A percentile compares a stretch with the other conserved stretches of the same genome.
Evolutionary conservation across 129 eudicot genomes (phyloP).

Genomic region (Cynara cardunculus): DNA sequence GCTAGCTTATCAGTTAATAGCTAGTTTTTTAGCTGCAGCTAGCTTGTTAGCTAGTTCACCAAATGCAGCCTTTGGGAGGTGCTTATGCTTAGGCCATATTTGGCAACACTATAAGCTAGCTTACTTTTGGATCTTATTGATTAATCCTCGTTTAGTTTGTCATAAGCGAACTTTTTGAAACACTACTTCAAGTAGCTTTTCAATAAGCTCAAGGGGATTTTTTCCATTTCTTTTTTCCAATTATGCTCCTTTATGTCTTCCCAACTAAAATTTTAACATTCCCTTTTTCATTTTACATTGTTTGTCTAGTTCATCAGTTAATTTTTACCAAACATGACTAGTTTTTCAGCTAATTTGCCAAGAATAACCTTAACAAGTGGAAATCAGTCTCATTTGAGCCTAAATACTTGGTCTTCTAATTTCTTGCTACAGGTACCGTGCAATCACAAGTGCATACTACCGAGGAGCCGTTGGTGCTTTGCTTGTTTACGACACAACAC

Average conservation of each 20-base stretch:
- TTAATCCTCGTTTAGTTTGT: not conserved
- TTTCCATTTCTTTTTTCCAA: not conserved
- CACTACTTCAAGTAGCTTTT: not conserved
- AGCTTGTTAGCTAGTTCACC: too few species aligned
- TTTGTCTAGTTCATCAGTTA: not conserved
- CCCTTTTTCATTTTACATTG: not conserved
- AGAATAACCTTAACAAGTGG: too few species aligned
- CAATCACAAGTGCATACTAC: conserved; percentile 74
- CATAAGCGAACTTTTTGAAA: not conserved
- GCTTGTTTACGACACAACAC: conserved; percentile 67
- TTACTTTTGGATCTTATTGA: too few species aligned
- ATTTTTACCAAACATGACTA: not conserved
- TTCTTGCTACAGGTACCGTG: conserved; percentile 43
- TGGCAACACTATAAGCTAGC: too few species aligned
- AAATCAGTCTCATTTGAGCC: too few species aligned
- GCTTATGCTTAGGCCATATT: too few species aligned
- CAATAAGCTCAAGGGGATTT: not conserved
- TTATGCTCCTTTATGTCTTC: too few species aligned
- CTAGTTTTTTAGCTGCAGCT: too few species aligned
- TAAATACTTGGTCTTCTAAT: not conserved
- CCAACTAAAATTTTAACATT: too few species aligned
- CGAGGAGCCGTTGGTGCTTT: conserved; percentile 80
- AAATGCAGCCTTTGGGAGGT: too few species aligned
- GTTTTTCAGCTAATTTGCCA: too few species aligned
- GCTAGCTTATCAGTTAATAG: not conserved